Percentiles rank a stretch among this genome's conserved stretches.
phyloP scores from a whole-genome alignment of 306 rosid species.

The Dalbergia cochinchinensis region DNA sequence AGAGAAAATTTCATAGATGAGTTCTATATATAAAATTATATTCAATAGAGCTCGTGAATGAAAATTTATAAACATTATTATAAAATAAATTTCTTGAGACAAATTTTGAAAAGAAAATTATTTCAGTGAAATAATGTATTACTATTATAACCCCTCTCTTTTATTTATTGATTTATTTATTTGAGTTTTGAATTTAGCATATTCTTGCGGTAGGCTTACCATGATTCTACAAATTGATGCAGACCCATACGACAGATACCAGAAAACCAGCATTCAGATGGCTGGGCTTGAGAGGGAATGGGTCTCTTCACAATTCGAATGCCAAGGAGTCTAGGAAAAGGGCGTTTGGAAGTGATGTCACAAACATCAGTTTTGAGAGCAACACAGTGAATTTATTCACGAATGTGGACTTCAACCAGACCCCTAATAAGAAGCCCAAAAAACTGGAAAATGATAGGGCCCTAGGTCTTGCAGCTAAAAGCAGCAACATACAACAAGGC shows the following conservation, averaged over 20 bases:
- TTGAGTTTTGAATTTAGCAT: background rate
- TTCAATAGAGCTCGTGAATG: too few relatives aligned
- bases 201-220: slow-evolving; percentile 11
- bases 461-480: slow-evolving; percentile 44
- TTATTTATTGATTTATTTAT: background rate
- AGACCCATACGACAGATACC: slow-evolving; percentile 80
- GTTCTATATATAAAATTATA: too few relatives aligned
- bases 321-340: slow-evolving; percentile 68
- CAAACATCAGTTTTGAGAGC: slow-evolving; percentile 68
- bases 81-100: too few relatives aligned
- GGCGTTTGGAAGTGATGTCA: slow-evolving; percentile 78
- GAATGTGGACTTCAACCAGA: slow-evolving; percentile 44
- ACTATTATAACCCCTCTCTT: too few relatives aligned
- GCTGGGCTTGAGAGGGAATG: slow-evolving; percentile 71
- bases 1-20: too few relatives aligned
- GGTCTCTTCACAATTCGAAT: slow-evolving; percentile 36
- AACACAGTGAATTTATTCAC: slow-evolving; percentile 51
- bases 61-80: too few relatives aligned
- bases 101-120: too few relatives aligned
- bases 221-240: slow-evolving; percentile 39
- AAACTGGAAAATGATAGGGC: slow-evolving; percentile 42
- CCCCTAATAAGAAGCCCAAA: slow-evolving; percentile 45
- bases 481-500: slow-evolving; percentile 50
- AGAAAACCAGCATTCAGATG: slow-evolving; percentile 95
- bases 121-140: too few relatives aligned